Conservation (phyloP, 257 asterid species). For the Nemophila menziesii region DNA sequence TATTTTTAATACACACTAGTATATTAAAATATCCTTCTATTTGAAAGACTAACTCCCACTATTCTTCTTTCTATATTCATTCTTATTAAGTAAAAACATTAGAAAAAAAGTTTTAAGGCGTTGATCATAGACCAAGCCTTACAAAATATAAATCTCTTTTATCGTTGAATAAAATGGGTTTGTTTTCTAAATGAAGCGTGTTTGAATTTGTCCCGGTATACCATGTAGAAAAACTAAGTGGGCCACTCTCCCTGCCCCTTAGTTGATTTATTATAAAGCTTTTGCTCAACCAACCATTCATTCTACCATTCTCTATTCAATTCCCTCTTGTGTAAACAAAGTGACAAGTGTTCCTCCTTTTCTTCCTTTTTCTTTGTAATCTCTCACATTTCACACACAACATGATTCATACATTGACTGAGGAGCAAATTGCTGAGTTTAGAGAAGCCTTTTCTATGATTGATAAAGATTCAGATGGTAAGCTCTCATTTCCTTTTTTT, state of each 20-base stretch:
- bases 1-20: too few species aligned
- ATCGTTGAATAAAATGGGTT: conserved; percentile 15
- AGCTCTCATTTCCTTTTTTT: too few species aligned
- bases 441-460: conserved; percentile 20
- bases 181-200: conserved; percentile 1
- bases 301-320: not conserved
- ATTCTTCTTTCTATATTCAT: too few species aligned
- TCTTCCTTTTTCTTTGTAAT: not conserved
- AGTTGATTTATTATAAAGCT: too few species aligned
- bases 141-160: conserved; percentile 6
- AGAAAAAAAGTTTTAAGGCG: conserved; percentile 13
- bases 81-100: too few species aligned
- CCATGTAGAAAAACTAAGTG: conserved; percentile 1
- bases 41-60: too few species aligned
- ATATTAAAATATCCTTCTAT: too few species aligned
- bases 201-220: conserved; percentile 2
- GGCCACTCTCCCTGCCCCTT: not conserved
- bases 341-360: not conserved
- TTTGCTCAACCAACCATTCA: too few species aligned
- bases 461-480: conserved; percentile 25
- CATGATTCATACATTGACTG: conserved; percentile 18
- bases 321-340: too few species aligned
- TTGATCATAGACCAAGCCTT: conserved; percentile 2
- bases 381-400: not conserved
- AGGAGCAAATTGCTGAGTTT: conserved; percentile 21